A percentile compares a stretch with the other conserved stretches of the same genome.
phyloP scores from a whole-genome alignment of 495 filamentous ascomycete genomes.

The Hypoxylon rickii region DNA sequence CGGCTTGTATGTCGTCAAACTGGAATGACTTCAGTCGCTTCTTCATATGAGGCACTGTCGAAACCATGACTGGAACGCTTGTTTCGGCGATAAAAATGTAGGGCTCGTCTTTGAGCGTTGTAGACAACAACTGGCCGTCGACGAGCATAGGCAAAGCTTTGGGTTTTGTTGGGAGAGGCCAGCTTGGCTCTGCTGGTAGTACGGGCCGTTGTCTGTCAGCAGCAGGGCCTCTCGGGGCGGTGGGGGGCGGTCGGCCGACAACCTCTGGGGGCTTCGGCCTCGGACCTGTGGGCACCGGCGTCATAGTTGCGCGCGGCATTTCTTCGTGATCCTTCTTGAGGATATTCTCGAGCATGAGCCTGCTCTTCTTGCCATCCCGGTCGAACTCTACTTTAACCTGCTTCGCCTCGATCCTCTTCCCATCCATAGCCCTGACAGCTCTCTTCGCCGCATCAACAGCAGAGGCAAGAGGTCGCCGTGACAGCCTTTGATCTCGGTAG shows the following conservation, averaged over 20 bases:
- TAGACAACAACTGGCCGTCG: constrained; percentile 60
- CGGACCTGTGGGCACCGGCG: constrained; percentile 48
- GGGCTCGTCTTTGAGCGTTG: constrained; percentile 75
- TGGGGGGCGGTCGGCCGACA: constrained; percentile 70
- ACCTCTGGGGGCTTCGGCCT: constrained; percentile 41
- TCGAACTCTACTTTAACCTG: constrained; percentile 82
- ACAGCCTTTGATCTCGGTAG: constrained; percentile 74
- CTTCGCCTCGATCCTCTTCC: constrained; percentile 70
- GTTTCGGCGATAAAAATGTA: constrained; percentile 90
- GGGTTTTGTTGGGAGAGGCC: constrained; percentile 45
- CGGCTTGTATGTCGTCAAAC: constrained; percentile 77
- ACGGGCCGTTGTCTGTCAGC: constrained; percentile 56
- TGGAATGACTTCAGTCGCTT: constrained; percentile 79
- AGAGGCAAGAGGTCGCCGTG: constrained; percentile 54
- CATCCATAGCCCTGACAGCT: constrained; percentile 72
- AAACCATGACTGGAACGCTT: constrained; percentile 83
- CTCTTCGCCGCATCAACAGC: constrained; percentile 77
- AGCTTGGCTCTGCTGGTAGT: constrained; percentile 33
- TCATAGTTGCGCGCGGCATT: constrained; percentile 44
- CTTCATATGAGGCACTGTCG: constrained; percentile 83
- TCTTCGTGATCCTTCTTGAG: constrained; percentile 67
- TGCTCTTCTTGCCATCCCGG: constrained; percentile 80
- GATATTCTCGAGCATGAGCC: constrained; percentile 69
- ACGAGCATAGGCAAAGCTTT: constrained; percentile 58
- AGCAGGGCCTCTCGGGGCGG: constrained; percentile 85